phyloP scores from a whole-genome alignment of 257 asterid genomes.

The Penstemon davidsonii region DNA sequence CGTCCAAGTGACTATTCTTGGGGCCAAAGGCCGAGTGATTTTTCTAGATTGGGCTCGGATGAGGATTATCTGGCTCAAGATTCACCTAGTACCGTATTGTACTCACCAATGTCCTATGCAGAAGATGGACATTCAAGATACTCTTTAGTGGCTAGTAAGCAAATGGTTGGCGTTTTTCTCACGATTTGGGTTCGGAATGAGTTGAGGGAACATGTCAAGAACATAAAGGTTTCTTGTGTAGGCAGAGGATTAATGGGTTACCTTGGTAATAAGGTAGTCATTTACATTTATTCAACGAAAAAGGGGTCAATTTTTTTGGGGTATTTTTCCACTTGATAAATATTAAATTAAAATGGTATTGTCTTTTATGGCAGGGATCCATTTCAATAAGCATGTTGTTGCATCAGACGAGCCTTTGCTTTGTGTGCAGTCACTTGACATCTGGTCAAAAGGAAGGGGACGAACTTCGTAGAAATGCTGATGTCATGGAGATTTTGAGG shows the following conservation, averaged over 20 bases:
- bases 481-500: slow-evolving; percentile 87
- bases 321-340: background rate
- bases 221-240: slow-evolving; percentile 88
- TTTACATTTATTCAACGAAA: background rate
- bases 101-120: slow-evolving; percentile 60
- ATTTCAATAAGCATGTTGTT: slow-evolving; percentile 89
- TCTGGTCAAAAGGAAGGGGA: slow-evolving; percentile 98
- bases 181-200: slow-evolving; percentile 96
- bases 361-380: slow-evolving; percentile 70
- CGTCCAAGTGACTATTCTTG: slow-evolving; percentile 90
- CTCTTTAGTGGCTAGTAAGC: slow-evolving; percentile 87
- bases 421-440: slow-evolving; percentile 91
- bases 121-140: slow-evolving; percentile 71
- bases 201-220: slow-evolving; percentile 74
- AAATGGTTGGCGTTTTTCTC: slow-evolving; percentile 95
- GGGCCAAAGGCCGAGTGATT: slow-evolving; percentile 90
- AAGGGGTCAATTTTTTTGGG: too few relatives aligned
- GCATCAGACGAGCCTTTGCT: slow-evolving; percentile 99
- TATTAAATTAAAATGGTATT: slow-evolving; percentile 8
- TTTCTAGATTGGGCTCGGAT: slow-evolving; percentile 87
- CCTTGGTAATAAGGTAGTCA: slow-evolving; percentile 89
- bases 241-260: slow-evolving; percentile 99
- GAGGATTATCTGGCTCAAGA: slow-evolving; percentile 82
- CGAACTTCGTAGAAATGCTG: slow-evolving; percentile 89
- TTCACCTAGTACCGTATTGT: slow-evolving; percentile 85